Evolutionary conservation across 164 flowering plant species (phyloP).

Genomic region (Protea cynaroides): DNA sequence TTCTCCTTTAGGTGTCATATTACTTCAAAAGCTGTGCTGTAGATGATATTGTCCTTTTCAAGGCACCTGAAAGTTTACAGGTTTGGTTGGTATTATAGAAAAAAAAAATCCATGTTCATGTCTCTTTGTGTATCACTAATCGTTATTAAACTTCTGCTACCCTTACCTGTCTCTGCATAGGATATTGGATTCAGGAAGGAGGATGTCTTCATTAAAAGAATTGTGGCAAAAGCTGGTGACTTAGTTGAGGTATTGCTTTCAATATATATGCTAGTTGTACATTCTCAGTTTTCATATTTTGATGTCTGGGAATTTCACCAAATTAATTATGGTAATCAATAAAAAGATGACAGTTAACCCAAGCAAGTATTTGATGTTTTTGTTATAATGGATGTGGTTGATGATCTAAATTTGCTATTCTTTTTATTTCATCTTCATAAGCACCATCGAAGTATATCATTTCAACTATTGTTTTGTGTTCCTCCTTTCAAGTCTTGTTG

Average conservation of each 20-base stretch:
- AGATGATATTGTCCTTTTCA: slow-evolving; percentile 39
- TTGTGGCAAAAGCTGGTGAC: slow-evolving; percentile 56
- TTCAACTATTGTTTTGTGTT: too few relatives aligned
- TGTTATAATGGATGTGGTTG: too few relatives aligned
- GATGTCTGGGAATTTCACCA: too few relatives aligned
- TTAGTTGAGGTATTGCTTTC: slow-evolving; percentile 31
- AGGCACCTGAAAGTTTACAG: slow-evolving; percentile 32
- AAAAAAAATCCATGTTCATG: neutral
- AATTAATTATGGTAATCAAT: too few relatives aligned
- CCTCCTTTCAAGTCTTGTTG: too few relatives aligned
- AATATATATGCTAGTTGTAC: neutral
- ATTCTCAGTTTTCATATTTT: neutral
- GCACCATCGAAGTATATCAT: too few relatives aligned
- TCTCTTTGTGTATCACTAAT: neutral
- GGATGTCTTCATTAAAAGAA: slow-evolving; percentile 43
- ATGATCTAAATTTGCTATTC: too few relatives aligned
- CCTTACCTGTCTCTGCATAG: slow-evolving; percentile 12
- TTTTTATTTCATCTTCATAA: too few relatives aligned
- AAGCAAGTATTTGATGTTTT: too few relatives aligned
- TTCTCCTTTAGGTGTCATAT: slow-evolving; percentile 32
- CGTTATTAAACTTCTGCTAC: neutral
- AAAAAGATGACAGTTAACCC: too few relatives aligned
- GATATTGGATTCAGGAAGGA: slow-evolving; percentile 17
- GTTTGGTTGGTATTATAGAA: slow-evolving; percentile 15
- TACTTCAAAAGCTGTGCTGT: slow-evolving; percentile 34